Conservation (phyloP, 2,329 filamentous ascomycete genomes). For the Cordyceps cicadae region DNA sequence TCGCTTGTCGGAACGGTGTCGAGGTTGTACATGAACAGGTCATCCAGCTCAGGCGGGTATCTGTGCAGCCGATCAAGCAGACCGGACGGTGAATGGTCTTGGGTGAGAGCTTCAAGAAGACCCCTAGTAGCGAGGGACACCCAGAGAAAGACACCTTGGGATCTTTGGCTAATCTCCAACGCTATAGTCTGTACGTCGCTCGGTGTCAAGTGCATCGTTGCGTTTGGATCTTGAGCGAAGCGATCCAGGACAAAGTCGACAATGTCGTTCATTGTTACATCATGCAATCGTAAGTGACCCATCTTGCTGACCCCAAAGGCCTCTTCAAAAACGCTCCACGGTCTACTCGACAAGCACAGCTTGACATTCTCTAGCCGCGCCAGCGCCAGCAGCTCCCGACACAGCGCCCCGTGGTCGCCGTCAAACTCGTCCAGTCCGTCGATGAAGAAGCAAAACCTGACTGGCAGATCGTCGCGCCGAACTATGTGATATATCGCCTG, state of each 20-base stretch:
- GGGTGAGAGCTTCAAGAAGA: not conserved
- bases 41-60: constrained; percentile 6
- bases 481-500: not conserved
- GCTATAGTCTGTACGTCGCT: not conserved
- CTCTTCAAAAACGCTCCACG: constrained; percentile 12
- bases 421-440: constrained; percentile 18
- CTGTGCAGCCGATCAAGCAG: not conserved
- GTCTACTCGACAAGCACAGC: constrained; percentile 19
- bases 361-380: constrained; percentile 12
- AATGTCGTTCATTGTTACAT: constrained; percentile 13
- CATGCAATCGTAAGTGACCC: constrained; percentile 5
- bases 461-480: not conserved
- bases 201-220: not conserved
- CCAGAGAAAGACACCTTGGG: constrained; percentile 8
- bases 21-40: constrained; percentile 6
- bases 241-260: constrained; percentile 4
- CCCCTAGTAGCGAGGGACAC: not conserved
- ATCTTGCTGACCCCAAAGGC: not conserved
- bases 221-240: not conserved
- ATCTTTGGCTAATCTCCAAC: not conserved
- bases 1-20: not conserved
- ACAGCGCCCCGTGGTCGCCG: constrained; percentile 8
- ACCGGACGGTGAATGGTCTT: not conserved
- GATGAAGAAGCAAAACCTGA: constrained; percentile 14
- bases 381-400: constrained; percentile 9